phyloP scores from a whole-genome alignment of 495 filamentous ascomycete species.

The Penicillium dipodomyicola region DNA sequence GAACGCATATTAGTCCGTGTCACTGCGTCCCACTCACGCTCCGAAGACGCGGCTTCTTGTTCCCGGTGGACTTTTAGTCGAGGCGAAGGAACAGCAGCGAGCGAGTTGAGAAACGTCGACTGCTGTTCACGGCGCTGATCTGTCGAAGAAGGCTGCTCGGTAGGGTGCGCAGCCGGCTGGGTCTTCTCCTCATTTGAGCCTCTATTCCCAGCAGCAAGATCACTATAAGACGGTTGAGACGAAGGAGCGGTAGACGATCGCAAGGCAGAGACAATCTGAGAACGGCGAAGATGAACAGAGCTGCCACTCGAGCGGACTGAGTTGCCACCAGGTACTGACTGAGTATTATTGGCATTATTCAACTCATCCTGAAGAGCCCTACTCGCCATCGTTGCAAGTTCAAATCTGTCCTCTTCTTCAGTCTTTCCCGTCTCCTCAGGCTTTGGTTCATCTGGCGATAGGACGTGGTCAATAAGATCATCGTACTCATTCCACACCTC shows the following conservation, averaged over 20 bases:
- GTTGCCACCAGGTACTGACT: slow-evolving; percentile 14
- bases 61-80: slow-evolving; percentile 35
- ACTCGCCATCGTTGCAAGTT: slow-evolving; percentile 42
- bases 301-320: slow-evolving; percentile 32
- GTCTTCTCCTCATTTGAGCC: slow-evolving; percentile 19
- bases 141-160: slow-evolving; percentile 7
- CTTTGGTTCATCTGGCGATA: slow-evolving; percentile 49
- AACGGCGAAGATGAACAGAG: slow-evolving; percentile 43
- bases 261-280: slow-evolving; percentile 41
- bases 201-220: slow-evolving; percentile 38
- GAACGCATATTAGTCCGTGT: slow-evolving; percentile 81
- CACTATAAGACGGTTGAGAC: slow-evolving; percentile 41
- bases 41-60: slow-evolving; percentile 48
- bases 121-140: slow-evolving; percentile 26
- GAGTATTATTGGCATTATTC: slow-evolving; percentile 20
- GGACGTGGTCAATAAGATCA: slow-evolving; percentile 76
- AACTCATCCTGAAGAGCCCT: slow-evolving; percentile 42
- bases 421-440: slow-evolving; percentile 9
- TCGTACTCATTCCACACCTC: slow-evolving; percentile 96
- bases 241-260: slow-evolving; percentile 42
- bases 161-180: slow-evolving; percentile 1
- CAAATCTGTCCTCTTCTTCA: slow-evolving; percentile 31
- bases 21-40: slow-evolving; percentile 59
- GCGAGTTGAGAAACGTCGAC: slow-evolving; percentile 31
- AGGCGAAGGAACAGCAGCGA: slow-evolving; percentile 28